These are phyloP conservation scores for Monosporascus sp. DNA, from an alignment of 2,329 filamentous ascomycete species.

Conservation along the genomic window DNA sequence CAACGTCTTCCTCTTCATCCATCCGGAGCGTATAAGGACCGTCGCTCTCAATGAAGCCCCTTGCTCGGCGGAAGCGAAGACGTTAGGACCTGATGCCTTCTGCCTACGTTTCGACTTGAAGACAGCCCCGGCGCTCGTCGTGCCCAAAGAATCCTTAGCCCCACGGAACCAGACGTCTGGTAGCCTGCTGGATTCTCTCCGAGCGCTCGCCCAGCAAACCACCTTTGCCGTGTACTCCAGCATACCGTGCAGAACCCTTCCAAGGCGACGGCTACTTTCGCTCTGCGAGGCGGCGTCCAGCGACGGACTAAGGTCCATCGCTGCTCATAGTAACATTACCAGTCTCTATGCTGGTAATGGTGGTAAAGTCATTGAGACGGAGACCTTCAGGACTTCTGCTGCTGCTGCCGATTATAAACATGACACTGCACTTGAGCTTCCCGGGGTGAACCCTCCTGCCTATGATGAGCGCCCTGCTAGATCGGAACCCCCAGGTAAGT, in stretches of 20 bases:
- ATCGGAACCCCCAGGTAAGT: slow-evolving; percentile 7
- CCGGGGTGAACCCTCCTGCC: slow-evolving; percentile 9
- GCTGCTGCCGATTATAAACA: background rate
- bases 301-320: slow-evolving; percentile 7
- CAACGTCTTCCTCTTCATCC: slow-evolving; percentile 8
- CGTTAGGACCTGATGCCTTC: slow-evolving; percentile 8
- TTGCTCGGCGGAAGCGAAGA: slow-evolving; percentile 2
- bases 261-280: slow-evolving; percentile 7
- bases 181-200: slow-evolving; percentile 8
- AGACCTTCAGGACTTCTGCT: slow-evolving; percentile 1
- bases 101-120: slow-evolving; percentile 9
- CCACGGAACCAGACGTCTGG: slow-evolving; percentile 11
- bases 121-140: slow-evolving; percentile 8
- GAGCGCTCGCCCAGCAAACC: slow-evolving; percentile 7
- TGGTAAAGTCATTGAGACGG: slow-evolving; percentile 8
- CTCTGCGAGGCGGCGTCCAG: slow-evolving; percentile 9
- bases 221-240: slow-evolving; percentile 8
- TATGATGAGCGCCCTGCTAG: slow-evolving; percentile 9
- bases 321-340: slow-evolving; percentile 5
- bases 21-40: slow-evolving; percentile 10
- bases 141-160: slow-evolving; percentile 8
- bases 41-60: slow-evolving; percentile 9
- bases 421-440: slow-evolving; percentile 4
- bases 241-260: slow-evolving; percentile 6
- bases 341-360: slow-evolving; percentile 11